Base-by-base conservation (phyloP, 768 basidiomycete species). In the Boletus insuetus region DNA sequence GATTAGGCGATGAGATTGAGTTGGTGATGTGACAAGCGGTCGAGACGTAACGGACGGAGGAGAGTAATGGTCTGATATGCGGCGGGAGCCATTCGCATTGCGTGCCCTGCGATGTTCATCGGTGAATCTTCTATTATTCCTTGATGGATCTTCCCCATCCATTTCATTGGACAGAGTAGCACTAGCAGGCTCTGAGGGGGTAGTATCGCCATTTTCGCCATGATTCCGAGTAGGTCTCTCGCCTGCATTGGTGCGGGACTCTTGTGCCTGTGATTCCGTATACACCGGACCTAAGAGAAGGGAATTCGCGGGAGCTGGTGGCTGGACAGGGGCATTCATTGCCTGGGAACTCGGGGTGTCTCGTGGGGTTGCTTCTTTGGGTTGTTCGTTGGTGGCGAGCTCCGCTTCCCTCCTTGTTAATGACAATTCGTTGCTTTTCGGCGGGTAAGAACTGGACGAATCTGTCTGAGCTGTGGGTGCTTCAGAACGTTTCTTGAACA, bases 101-200 rank as follows among this genome's bases (percentile, higher is more conserved):
- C 39, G 54, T 42, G 56, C 37, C 43, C 37, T 44, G 39, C 34
- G 59, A 37, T 41, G 22, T 26, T 61, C 64, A n/a, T 60, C 62
- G 13, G 24, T 32, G 40, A 22, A 16, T 54, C 48, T 51, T 43
- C 47, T 46, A 24, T 58, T 51, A 34, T 46, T 35, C 50, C 40
- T 50, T 17, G 62, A 37, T 31, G n/a, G n/a, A 51, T 57, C 64
- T 34, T 57, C 58, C 37, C 29, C 46, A 10, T 49, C 51, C 29
- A 40, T 19, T 47, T 51, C 55, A 20, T 53, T 50, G 35, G 57
- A 40, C 8, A 38, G 31, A 17, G 51, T 32, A 39, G 32, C 41
- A 37, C 50, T 55, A 22, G 41, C 35, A 32, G 56, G 49, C 52
- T 54, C 64, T 4, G 59, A 52, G 20, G 58, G 53, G 34, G 38